Base-by-base conservation (phyloP, 2,329 filamentous ascomycete genomes). In the Plectosphaerella cucumerina region DNA sequence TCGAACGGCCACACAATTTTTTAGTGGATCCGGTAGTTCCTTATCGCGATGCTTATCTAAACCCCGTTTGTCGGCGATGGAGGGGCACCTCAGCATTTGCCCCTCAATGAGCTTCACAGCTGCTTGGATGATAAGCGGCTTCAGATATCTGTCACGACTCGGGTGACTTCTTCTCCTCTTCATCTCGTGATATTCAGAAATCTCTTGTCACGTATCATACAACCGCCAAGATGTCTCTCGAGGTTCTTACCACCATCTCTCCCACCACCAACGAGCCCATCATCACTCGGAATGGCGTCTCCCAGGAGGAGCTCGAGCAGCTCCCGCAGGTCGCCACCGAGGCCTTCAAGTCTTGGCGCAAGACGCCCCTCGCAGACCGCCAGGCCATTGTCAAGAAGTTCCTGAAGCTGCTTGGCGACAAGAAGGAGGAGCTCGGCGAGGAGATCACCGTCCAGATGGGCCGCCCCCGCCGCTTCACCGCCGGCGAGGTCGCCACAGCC, bases 401-500 rank as follows among this genome's bases (percentile, higher is more conserved):
- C 1, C 73, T 97, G 43, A 80, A 85, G 55, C 70, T 89, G 5
- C 76, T 97, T 23, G 70, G 73, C 15, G 80, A 84, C 47, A 85
- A 84, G 65, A 81, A 91, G 68, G 87, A 94, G 83, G 87, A 85
- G 55, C 77, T 97, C 33, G 91, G 87, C 6, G 80, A 83, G 59
- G 92, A 97, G 67, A 74, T 97, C 53, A 97, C 92, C 0, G 86
- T 90, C 66, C 92, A 97, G 74, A 97, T 97, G 92, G 93, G 93
- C 41, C 81, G 93, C 18, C 93, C 93, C 33, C 96, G 97, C 62
- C 81, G 87, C 35, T 97, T 93, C 68, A 89, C 89, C 0, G 85
- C 80, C 44, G 90, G 85, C 59, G 93, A 97, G 73, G 80, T 97
- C 58, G 73, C 82, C 26, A 97, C 93, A 15, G 92, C 92, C 8